These are phyloP conservation scores for Prunus dulcis DNA, from an alignment of 306 rosid species.

Conservation along the genomic window DNA sequence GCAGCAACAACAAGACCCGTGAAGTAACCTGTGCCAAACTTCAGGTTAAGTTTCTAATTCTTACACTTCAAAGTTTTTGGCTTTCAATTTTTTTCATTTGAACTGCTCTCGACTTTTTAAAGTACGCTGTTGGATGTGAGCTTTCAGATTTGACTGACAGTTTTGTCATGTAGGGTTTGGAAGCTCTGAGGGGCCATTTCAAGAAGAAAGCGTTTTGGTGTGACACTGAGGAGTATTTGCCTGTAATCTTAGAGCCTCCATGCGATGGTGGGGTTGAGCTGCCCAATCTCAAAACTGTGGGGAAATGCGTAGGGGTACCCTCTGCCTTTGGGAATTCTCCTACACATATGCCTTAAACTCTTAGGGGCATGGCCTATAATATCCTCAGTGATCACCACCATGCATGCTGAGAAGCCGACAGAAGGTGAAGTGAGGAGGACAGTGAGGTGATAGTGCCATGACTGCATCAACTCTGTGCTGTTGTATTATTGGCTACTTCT, in stretches of 20 bases:
- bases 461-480: too few relatives aligned
- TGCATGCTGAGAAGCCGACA: too few relatives aligned
- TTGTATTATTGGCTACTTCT: too few relatives aligned
- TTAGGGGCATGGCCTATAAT: too few relatives aligned
- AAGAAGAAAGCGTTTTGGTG: neutral
- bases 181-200: neutral
- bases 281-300: neutral
- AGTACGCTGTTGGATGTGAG: neutral
- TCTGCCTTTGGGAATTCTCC: neutral
- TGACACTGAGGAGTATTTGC: neutral
- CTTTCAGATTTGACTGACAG: neutral
- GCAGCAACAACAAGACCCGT: neutral
- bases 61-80: neutral
- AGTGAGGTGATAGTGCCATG: too few relatives aligned
- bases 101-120: too few relatives aligned
- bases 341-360: too few relatives aligned
- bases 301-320: neutral
- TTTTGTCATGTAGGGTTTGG: neutral
- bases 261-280: neutral
- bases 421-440: neutral
- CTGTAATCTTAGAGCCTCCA: neutral
- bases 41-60: neutral
- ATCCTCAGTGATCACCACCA: too few relatives aligned
- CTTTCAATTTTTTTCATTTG: neutral
- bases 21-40: neutral